Evolutionary conservation across 768 basidiomycete genomes (phyloP), one percentile per base, ranked within the genome.

Genomic region (Rhizopogon roseolus): DNA sequence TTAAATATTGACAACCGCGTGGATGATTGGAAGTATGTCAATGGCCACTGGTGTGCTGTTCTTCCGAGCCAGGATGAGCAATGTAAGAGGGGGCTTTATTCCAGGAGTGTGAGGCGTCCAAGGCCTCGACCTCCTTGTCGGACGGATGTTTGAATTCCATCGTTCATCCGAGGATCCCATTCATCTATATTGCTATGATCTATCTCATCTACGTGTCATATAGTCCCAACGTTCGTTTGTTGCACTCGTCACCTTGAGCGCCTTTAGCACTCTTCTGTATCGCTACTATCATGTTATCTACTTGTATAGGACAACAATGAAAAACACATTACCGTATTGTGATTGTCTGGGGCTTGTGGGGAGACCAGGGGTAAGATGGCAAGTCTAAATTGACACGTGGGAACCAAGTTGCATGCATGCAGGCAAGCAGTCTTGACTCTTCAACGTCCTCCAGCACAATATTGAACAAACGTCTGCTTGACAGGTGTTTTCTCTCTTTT

Each of bases 31-130:
- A 67, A 66, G 43, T 83, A 78, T 70, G 61, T 65, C 46, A 66
- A 74, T 54, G 83, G 82, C 5, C 82, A 79, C 59, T 83, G 82
- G 81, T 66, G 71, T 55, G 80, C 74, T 8, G 64, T 77, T 28
- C 54, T 82, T 49, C 79, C 79, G 7, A 69, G 69, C 6, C 62
- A 77, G 13, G 71, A 72, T 49, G 77, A 83, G 58, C 81, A 84
- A 63, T 63, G 65, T 46, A 62, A 56, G 55, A 69, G 63, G 34
- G 77, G 77, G 19, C 60, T 78, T 62, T 81, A 71, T 58, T 79
- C 81, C 36, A 64, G 63, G 50, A 55, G 64, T 14, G 17, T 34
- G 40, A 41, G 57, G 22, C 46, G 53, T 29, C 22, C 45, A 11
- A 19, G 13, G 29, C 10, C 13, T 6, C 57, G 50, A 25, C 22